Conservation (phyloP, 176 grass and related monocot genomes). For the Chrysopogon serrulatus region DNA sequence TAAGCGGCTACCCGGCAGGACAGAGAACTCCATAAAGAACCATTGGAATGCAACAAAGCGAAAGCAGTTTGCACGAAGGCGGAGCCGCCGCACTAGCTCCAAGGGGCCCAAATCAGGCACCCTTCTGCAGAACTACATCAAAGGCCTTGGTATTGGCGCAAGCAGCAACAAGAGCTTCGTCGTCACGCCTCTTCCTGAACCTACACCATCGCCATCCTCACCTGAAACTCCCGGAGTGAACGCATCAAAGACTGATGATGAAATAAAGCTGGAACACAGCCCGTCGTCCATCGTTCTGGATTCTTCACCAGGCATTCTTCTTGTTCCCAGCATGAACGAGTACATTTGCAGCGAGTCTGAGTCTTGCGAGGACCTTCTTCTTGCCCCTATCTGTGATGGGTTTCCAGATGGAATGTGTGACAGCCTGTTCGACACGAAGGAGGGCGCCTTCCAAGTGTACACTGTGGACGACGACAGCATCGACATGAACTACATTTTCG, state of each 20-base stretch:
- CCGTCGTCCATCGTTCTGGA: background rate
- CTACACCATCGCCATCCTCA: background rate
- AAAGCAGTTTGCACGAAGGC: slow-evolving; percentile 53
- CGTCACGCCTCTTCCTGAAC: background rate
- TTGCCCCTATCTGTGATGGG: slow-evolving; percentile 24
- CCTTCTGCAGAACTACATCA: slow-evolving; percentile 86
- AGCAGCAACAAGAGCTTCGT: background rate
- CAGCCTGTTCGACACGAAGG: slow-evolving; percentile 39
- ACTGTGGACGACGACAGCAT: slow-evolving; percentile 4
- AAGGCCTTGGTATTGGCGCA: slow-evolving; percentile 45
- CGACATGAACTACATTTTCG: slow-evolving; percentile 36
- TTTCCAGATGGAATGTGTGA: slow-evolving; percentile 39
- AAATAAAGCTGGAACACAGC: background rate
- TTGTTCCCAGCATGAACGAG: background rate
- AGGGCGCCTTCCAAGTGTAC: slow-evolving; percentile 22
- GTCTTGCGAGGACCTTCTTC: slow-evolving; percentile 14
- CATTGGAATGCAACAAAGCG: slow-evolving; percentile 98
- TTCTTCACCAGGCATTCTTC: background rate
- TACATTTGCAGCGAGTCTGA: background rate
- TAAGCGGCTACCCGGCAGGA: slow-evolving; percentile 77
- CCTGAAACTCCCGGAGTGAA: background rate
- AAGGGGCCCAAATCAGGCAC: slow-evolving; percentile 47
- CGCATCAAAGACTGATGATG: background rate
- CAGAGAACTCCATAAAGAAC: slow-evolving; percentile 94
- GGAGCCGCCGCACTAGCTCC: slow-evolving; percentile 33